A percentile compares a stretch with the other conserved stretches of the same genome.
phyloP scores from a whole-genome alignment of 108 stramenopile species.

The Skeletonema tropicum region DNA sequence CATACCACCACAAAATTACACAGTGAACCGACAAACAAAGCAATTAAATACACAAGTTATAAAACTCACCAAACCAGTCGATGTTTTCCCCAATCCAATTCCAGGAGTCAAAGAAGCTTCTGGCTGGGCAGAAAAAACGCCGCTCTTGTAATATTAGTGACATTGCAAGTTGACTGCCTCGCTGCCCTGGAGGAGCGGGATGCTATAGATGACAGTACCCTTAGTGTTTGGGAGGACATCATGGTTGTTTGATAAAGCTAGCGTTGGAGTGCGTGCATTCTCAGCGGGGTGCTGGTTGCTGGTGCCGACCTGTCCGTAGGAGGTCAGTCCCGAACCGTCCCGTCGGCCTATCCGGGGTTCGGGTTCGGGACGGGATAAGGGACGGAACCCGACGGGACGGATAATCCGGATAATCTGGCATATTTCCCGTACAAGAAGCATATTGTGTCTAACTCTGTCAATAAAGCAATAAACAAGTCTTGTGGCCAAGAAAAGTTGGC shows the following conservation, averaged over 20 bases:
- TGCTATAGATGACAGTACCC: constrained; percentile 15
- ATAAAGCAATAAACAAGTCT: too few species aligned
- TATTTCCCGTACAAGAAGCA: too few species aligned
- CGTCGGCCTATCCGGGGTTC: too few species aligned
- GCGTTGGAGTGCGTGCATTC: too few species aligned
- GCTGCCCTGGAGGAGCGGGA: constrained; percentile 1
- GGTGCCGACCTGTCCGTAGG: too few species aligned
- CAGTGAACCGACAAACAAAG: not conserved
- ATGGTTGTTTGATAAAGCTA: constrained; percentile 9
- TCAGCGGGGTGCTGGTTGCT: too few species aligned
- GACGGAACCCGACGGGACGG: too few species aligned
- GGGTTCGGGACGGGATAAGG: too few species aligned
- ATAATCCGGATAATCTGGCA: too few species aligned
- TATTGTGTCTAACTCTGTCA: too few species aligned
- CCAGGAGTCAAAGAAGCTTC: constrained; percentile 61
- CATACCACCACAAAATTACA: not conserved
- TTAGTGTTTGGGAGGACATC: constrained; percentile 37
- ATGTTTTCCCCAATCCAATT: constrained; percentile 85
- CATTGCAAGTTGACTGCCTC: constrained; percentile 5
- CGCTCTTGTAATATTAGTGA: constrained; percentile 1
- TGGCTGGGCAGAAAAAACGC: constrained; percentile 30
- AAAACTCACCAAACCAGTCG: constrained; percentile 83
- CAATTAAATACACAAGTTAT: constrained; percentile 6
- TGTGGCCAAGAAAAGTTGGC: too few species aligned
- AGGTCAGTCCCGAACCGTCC: too few species aligned